Conservation (phyloP, 345 rosid species). For the Sapria himalayana region DNA sequence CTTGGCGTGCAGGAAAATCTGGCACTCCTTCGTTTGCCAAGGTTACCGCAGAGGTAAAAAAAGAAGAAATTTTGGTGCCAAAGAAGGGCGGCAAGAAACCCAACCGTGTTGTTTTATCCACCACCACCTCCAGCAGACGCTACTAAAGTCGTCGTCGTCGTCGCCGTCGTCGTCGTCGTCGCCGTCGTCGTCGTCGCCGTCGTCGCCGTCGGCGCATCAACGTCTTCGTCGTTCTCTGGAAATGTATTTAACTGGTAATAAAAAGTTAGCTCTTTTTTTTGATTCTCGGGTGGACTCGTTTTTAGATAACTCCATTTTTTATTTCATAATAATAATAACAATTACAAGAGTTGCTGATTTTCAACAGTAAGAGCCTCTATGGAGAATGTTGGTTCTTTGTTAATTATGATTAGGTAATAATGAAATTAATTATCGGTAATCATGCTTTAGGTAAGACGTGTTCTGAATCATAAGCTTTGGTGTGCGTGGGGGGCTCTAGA, state of each 20-base stretch:
- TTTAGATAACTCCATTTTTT: too few relatives aligned
- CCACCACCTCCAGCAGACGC: slow-evolving; percentile 76
- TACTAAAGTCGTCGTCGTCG: slow-evolving; percentile 24
- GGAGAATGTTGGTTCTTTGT: too few relatives aligned
- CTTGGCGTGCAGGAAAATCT: slow-evolving; percentile 23
- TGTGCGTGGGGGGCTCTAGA: too few relatives aligned
- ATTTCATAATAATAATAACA: too few relatives aligned
- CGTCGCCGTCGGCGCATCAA: background rate
- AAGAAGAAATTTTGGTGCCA: slow-evolving; percentile 21
- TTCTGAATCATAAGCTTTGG: too few relatives aligned
- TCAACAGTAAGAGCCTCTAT: too few relatives aligned
- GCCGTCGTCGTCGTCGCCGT: too few relatives aligned
- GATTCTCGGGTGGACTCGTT: background rate
- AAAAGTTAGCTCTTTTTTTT: background rate
- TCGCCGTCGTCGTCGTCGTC: too few relatives aligned
- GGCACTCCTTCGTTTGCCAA: slow-evolving; percentile 55
- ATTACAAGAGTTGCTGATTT: too few relatives aligned
- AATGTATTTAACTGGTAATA: background rate
- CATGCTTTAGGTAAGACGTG: too few relatives aligned
- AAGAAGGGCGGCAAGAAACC: slow-evolving; percentile 73
- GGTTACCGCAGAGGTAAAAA: slow-evolving; percentile 34
- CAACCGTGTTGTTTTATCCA: slow-evolving; percentile 55
- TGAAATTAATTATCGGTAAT: too few relatives aligned
- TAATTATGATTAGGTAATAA: too few relatives aligned
- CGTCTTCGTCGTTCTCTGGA: background rate